Base-by-base conservation (phyloP, 1,284 basidiomycete species). In the Hymenochaete sp. region DNA sequence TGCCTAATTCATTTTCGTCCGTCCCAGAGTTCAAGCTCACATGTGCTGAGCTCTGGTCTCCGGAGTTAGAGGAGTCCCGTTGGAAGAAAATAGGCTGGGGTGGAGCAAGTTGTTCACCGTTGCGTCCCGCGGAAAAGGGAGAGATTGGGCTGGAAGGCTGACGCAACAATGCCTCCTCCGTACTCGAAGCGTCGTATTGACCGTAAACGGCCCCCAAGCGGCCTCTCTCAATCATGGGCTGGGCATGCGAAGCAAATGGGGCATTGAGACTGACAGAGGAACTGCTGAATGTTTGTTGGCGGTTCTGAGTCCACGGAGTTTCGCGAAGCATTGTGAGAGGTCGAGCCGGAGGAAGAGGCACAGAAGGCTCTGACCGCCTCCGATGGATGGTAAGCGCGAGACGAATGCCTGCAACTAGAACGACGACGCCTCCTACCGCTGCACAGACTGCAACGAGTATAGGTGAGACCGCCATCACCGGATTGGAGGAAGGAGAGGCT, bases 291-390 rank as follows among this genome's bases (percentile, higher is more conserved):
- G n/a, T n/a, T n/a, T n/a, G n/a, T n/a, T n/a, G n/a, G n/a, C n/a
- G n/a, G n/a, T n/a, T n/a, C n/a, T n/a, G n/a, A n/a, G n/a, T n/a
- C n/a, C n/a, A n/a, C 66, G 18, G 77, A 68, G 43, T 72, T 69
- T 52, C 75, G 74, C 3, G 77, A 3, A 41, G 14, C 18, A 38
- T 28, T 9, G 37, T 26, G n/a, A 79, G 70, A 14, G 71, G 71
- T 50, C 79, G 75, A 1, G 71, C 62, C 16, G 75, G 77, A 0
- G 78, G 79, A 1, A 80, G 63, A 2, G 78, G 77, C 0, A 59
- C 60, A 3, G 68, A 57, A 16, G 57, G 57, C 18, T 58, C 46
- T 18, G 55, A 58, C 29, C 57, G 57, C 36, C 58, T 63, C 13
- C 49, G 51, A 43, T 62, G 64, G 29, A 62, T 60, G 45, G 70